These are phyloP conservation scores for Arabidopsis thaliana DNA, from an alignment of 345 rosid species.

Conservation along the genomic window TAIR10.1 NC_003071.7:17531501-17532000, in stretches of 20 bases:
- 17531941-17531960: slow-evolving; percentile 52
- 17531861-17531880: slow-evolving; percentile 85
- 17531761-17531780: slow-evolving; percentile 70
- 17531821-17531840: slow-evolving; percentile 67
- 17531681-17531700: slow-evolving; percentile 62
- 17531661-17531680: slow-evolving; percentile 73
- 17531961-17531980: slow-evolving; percentile 55
- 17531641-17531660: slow-evolving; percentile 86
- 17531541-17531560: slow-evolving; percentile 60
- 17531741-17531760: slow-evolving; percentile 84
- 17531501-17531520: slow-evolving; percentile 83
- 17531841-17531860: slow-evolving; percentile 74
- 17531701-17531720: slow-evolving; percentile 73
- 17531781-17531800: slow-evolving; percentile 57
- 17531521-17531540: slow-evolving; percentile 79
- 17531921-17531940: slow-evolving; percentile 65
- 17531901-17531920: slow-evolving; percentile 75
- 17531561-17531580: slow-evolving; percentile 86
- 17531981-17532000: slow-evolving; percentile 75
- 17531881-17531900: slow-evolving; percentile 77
- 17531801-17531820: slow-evolving; percentile 57
- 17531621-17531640: slow-evolving; percentile 94
- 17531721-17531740: slow-evolving; percentile 70
- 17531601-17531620: slow-evolving; percentile 71
- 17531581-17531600: slow-evolving; percentile 64